Percentiles rank a stretch among this genome's conserved stretches.
phyloP scores from a whole-genome alignment of 2,329 filamentous ascomycete genomes.

The Clarireedia hainanense region DNA sequence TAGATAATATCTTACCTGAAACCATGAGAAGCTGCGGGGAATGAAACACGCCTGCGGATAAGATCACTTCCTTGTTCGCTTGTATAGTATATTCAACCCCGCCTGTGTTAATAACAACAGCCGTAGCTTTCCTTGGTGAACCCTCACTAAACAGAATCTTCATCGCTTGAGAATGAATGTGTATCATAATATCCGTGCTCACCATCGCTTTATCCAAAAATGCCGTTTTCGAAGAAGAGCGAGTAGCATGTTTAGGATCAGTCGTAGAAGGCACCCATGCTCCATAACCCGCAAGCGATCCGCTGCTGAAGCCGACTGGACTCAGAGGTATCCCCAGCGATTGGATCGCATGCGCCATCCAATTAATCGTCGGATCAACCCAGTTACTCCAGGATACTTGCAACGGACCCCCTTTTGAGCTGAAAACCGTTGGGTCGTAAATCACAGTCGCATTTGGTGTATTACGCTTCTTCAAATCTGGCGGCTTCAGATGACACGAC shows the following conservation, averaged over 20 bases:
- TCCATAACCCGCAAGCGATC: constrained; percentile 10
- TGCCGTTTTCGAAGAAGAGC: constrained; percentile 11
- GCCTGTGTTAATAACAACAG: background rate
- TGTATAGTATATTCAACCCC: constrained; percentile 10
- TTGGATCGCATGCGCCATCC: constrained; percentile 10
- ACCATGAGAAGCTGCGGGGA: background rate
- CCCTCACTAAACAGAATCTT: constrained; percentile 4
- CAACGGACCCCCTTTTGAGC: constrained; percentile 29
- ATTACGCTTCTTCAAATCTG: constrained; percentile 17
- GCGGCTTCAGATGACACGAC: constrained; percentile 17
- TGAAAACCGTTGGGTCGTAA: constrained; percentile 26
- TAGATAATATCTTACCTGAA: background rate
- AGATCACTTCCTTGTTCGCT: constrained; percentile 16
- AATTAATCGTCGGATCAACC: constrained; percentile 10
- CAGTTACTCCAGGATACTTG: constrained; percentile 36
- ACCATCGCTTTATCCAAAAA: constrained; percentile 1
- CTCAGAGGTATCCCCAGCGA: constrained; percentile 12
- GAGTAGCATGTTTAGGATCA: constrained; percentile 6
- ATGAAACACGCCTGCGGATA: background rate
- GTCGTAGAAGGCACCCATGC: constrained; percentile 13
- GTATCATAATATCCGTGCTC: background rate
- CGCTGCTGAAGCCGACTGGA: constrained; percentile 17
- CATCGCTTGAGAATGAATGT: background rate
- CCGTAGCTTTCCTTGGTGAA: background rate
- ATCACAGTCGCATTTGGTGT: background rate